Percentiles rank a stretch among this genome's conserved stretches.
Evolutionary conservation across 2,329 filamentous ascomycete genomes (phyloP).

Genomic region (Chrysoporthe puriensis): DNA sequence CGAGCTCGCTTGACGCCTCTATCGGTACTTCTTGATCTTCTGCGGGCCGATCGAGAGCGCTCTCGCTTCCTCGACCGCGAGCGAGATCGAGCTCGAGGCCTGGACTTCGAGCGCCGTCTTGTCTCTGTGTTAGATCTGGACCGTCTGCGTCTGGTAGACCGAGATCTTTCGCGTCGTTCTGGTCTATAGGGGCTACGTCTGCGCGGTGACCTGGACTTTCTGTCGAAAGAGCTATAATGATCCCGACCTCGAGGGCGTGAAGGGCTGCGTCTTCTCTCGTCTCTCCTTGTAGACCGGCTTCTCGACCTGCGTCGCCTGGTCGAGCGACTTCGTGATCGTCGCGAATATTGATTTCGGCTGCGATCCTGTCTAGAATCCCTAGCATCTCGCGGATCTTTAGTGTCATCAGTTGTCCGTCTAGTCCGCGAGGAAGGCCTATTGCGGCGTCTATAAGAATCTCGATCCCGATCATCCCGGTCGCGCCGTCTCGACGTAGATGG

Average conservation of each 20-base stretch:
- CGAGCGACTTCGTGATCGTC: conserved; percentile 35
- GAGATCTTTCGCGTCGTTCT: conserved; percentile 25
- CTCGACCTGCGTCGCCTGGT: conserved; percentile 35
- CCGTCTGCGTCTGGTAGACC: conserved; percentile 22
- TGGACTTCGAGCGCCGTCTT: conserved; percentile 23
- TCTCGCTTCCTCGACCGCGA: conserved; percentile 26
- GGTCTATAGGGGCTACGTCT: conserved; percentile 23
- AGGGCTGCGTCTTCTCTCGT: conserved; percentile 35
- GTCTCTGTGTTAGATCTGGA: conserved; percentile 21
- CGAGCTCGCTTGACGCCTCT: conserved; percentile 49
- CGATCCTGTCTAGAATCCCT: conserved; percentile 39
- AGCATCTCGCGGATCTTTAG: conserved; percentile 18
- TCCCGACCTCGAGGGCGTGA: conserved; percentile 31
- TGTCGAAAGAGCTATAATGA: conserved; percentile 32
- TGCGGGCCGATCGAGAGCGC: conserved; percentile 23
- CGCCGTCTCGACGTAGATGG: conserved; percentile 33
- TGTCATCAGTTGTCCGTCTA: conserved; percentile 16
- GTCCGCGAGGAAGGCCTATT: conserved; percentile 21
- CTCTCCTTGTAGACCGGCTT: conserved; percentile 34
- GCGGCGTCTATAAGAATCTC: conserved; percentile 31
- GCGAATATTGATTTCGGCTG: conserved; percentile 32
- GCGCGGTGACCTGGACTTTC: conserved; percentile 27
- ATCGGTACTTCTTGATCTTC: conserved; percentile 35
- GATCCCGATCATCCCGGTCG: conserved; percentile 37
- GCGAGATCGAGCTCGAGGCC: conserved; percentile 19